phyloP scores from a whole-genome alignment of 2,329 filamentous ascomycete genomes.

The Hypomyces perniciosus region DNA sequence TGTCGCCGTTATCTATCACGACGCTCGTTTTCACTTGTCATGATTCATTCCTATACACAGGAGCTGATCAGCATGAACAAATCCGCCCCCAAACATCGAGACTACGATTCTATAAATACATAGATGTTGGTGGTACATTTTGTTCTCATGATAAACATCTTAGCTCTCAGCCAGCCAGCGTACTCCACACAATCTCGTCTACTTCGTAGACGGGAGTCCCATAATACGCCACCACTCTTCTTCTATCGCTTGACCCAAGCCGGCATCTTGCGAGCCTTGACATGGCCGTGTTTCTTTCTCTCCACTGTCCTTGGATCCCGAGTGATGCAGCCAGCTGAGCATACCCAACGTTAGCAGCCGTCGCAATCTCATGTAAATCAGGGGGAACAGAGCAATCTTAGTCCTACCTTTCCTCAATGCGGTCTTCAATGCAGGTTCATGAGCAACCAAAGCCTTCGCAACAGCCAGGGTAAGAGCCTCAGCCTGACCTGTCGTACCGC shows the following conservation, averaged over 20 bases:
- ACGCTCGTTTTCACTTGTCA: not conserved
- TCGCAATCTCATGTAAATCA: conserved; percentile 8
- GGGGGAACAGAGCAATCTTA: conserved; percentile 1
- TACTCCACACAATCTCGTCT: conserved; percentile 8
- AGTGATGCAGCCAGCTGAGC: conserved; percentile 81
- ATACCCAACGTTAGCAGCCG: conserved; percentile 35
- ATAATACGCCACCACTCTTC: not conserved
- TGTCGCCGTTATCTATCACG: too few relatives aligned
- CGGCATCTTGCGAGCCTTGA: conserved; percentile 97
- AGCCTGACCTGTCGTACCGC: conserved; percentile 90
- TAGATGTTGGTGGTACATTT: conserved; percentile 8
- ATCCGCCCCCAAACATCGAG: not conserved
- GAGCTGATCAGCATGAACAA: not conserved
- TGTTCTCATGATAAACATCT: not conserved
- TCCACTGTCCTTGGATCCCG: conserved; percentile 89
- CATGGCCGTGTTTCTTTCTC: conserved; percentile 92
- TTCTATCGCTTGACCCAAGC: conserved; percentile 84
- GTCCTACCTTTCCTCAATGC: conserved; percentile 78
- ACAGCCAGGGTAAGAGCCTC: conserved; percentile 89
- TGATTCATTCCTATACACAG: not conserved
- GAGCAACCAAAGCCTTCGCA: conserved; percentile 78
- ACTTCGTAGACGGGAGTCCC: not conserved
- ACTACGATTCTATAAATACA: conserved; percentile 12
- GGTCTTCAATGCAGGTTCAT: conserved; percentile 88
- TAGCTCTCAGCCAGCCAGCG: not conserved